Evolutionary conservation across 2,329 filamentous ascomycete genomes (phyloP), one percentile per base, ranked within the genome.

Genomic region (Phialophora verrucosa): DNA sequence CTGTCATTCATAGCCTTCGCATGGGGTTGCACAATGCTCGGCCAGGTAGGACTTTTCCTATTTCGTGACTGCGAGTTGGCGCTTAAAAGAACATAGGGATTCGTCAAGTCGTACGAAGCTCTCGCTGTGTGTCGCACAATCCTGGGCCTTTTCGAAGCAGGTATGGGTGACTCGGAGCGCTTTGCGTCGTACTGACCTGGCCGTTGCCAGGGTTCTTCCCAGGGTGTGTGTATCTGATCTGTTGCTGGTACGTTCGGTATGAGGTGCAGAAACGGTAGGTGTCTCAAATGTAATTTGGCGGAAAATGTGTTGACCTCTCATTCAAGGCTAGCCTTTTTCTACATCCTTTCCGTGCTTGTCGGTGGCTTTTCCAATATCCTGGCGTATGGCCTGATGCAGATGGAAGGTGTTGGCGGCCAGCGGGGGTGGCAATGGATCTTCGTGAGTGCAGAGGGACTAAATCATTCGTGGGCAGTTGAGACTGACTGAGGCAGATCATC

Each of bases 111-210:
- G 12, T 91, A 88, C 88, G 79, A 82, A 69, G 84, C 90, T 74
- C 90, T 91, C 88, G 88, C 91, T 64, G 86, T 82, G 0, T 76
- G 91, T 67, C 80, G 89, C 47, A 83, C 91, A 23, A 76, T 91
- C 7, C 82, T 91, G 1, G 89, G 89, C 44, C 85, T 89, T 29
- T 81, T 84, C 42, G 88, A 89, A 76, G 78, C 79, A 29, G 59
- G 59, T 61, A 53, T 25, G 59, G 35, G 11, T 35, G 49, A 7
- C 7, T 27, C 12, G n/a, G 17, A 12, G 7, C 14, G 17, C 1
- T 27, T 31, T 35, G 44, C 38, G 5, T 8, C 17, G 17, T 44
- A 44, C 49, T 54, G 20, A 61, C 17, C 17, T 0, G 11, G 12
- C 53, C n/a, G 0, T 49, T 49, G 11, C 11, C 23, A 61, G 50